A percentile compares a stretch with the other conserved stretches of the same genome.
These are phyloP conservation scores for Avicennia marina DNA, from an alignment of 257 asterid genomes.

Conservation along the genomic window DNA sequence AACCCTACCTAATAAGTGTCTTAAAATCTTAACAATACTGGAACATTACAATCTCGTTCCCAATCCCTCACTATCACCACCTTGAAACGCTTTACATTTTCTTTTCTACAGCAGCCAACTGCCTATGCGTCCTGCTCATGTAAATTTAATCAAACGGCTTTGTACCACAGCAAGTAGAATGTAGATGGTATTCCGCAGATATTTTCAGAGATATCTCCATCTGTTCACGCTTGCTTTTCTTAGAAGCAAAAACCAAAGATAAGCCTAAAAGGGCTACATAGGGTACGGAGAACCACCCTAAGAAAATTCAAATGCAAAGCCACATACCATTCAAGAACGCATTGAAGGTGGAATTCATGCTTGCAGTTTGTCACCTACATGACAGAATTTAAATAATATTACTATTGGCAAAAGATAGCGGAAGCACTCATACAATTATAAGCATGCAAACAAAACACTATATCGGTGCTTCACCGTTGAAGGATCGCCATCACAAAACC, in stretches of 20 bases:
- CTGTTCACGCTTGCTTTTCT: background rate
- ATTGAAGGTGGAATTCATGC: constrained; percentile 90
- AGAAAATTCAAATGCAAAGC: background rate
- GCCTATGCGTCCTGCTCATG: too few species aligned
- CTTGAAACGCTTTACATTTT: too few species aligned
- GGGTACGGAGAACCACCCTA: background rate
- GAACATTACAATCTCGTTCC: too few species aligned
- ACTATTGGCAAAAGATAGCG: constrained; percentile 3
- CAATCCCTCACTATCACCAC: too few species aligned
- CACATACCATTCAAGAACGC: constrained; percentile 85
- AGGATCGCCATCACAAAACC: constrained; percentile 70
- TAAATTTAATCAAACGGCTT: too few species aligned
- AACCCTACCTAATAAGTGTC: too few species aligned
- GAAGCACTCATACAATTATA: background rate
- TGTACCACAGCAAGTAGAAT: constrained; percentile 6
- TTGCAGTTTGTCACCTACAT: constrained; percentile 71
- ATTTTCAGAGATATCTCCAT: background rate
- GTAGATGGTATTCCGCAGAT: background rate
- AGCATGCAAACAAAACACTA: background rate
- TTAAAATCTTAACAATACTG: too few species aligned
- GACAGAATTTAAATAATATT: constrained; percentile 8
- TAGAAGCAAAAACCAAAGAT: background rate
- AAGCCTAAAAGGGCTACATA: background rate
- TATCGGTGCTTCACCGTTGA: constrained; percentile 46
- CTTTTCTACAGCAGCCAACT: too few species aligned